Conservation (phyloP, 805 yeast species). For the Osmozyma mogii region DNA sequence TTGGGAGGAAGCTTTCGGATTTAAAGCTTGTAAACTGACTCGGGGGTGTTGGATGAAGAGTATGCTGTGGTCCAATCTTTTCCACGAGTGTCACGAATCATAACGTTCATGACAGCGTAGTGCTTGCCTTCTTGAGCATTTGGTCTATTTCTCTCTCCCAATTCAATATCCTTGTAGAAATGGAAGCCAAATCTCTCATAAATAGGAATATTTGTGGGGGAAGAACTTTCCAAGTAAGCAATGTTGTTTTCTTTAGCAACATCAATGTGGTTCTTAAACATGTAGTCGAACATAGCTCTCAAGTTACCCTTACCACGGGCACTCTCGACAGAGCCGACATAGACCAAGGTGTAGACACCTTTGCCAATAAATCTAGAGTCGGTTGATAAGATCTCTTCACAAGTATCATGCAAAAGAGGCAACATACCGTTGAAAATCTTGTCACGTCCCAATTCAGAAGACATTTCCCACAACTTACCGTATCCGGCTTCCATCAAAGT, state of each 20-base stretch:
- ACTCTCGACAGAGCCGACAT: conserved; percentile 32
- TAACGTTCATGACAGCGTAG: conserved; percentile 36
- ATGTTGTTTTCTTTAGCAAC: conserved; percentile 22
- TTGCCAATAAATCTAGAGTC: conserved; percentile 33
- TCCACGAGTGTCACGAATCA: conserved; percentile 33
- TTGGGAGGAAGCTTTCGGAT: no score
- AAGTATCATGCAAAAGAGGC: conserved; percentile 43
- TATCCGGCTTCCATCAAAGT: conserved; percentile 47
- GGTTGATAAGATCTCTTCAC: conserved; percentile 33
- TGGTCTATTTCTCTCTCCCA: conserved; percentile 23
- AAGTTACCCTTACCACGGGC: conserved; percentile 55
- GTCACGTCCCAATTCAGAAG: conserved; percentile 40
- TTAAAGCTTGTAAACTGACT: no score
- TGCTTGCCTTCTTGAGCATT: conserved; percentile 29
- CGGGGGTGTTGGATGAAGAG: no score
- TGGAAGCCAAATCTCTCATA: conserved; percentile 45
- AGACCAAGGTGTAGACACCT: conserved; percentile 35
- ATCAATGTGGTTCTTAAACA: conserved; percentile 41
- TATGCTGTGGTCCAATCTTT: conserved; percentile 18
- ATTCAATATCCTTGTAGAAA: conserved; percentile 40
- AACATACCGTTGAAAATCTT: conserved; percentile 45
- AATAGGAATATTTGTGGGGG: conserved; percentile 41
- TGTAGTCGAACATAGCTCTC: conserved; percentile 40
- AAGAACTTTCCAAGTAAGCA: conserved; percentile 45
- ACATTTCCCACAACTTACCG: conserved; percentile 41